Evolutionary conservation across 106 monocot species (phyloP).

Genomic region (Dendrobium nobile): DNA sequence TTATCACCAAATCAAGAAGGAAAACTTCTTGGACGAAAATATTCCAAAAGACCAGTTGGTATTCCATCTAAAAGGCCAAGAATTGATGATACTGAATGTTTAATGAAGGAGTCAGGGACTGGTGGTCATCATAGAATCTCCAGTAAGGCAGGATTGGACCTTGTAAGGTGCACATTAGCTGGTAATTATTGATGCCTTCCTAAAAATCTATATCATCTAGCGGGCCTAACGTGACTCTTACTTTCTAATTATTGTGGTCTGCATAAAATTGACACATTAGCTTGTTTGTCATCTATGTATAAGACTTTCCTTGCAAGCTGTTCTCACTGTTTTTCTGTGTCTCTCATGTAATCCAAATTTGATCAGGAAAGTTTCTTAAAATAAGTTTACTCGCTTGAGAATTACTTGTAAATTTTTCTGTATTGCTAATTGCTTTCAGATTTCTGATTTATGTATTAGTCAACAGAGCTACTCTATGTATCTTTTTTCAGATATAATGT

Average conservation of each 20-base stretch:
- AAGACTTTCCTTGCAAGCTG: not conserved
- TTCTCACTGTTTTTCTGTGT: not conserved
- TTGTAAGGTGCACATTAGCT: constrained; percentile 6
- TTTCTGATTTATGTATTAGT: not conserved
- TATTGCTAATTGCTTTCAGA: not conserved
- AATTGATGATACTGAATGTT: constrained; percentile 27
- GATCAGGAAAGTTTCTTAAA: not conserved
- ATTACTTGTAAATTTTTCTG: not conserved
- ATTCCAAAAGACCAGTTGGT: constrained; percentile 18
- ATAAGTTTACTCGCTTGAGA: not conserved
- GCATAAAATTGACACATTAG: not conserved
- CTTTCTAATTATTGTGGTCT: not conserved
- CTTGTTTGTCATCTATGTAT: not conserved
- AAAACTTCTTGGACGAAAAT: constrained; percentile 18
- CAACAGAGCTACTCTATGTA: not conserved
- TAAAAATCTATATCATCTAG: constrained; percentile 1
- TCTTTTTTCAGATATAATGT: not conserved
- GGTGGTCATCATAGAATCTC: constrained; percentile 5
- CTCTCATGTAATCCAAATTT: not conserved
- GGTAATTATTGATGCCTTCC: constrained; percentile 13
- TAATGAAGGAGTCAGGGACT: constrained; percentile 1
- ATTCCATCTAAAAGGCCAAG: constrained; percentile 26
- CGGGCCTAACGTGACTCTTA: not conserved
- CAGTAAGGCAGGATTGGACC: not conserved
- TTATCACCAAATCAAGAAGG: constrained; percentile 23